Evolutionary conservation across 192 early-diverging fungal species (phyloP).

Genomic region (Coemansia reversa): DNA sequence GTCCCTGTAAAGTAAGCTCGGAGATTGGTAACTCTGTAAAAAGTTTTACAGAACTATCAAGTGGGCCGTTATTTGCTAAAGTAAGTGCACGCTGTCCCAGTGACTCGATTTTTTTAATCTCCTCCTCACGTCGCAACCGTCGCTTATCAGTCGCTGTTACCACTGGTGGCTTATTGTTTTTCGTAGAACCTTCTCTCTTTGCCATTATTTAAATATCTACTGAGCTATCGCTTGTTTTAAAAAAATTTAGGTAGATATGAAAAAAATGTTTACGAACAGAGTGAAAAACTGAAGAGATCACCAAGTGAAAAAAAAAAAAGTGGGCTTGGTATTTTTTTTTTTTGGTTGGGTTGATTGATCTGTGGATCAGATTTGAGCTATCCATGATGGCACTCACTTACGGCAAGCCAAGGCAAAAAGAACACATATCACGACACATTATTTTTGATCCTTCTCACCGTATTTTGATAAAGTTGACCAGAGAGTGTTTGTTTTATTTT

Average conservation of each 20-base stretch:
- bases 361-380: slow-evolving; percentile 5
- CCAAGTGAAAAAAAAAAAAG: background rate
- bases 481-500: background rate
- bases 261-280: background rate
- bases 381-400: background rate
- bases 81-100: slow-evolving; percentile 44
- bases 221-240: background rate
- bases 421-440: too few species aligned
- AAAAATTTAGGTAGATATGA: background rate
- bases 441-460: too few species aligned
- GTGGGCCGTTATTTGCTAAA: slow-evolving; percentile 21
- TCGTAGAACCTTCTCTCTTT: background rate
- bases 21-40: slow-evolving; percentile 49
- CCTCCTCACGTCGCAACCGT: slow-evolving; percentile 32
- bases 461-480: background rate
- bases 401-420: background rate
- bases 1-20: slow-evolving; percentile 60
- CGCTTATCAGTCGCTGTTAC: slow-evolving; percentile 32
- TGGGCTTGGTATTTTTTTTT: slow-evolving; percentile 12
- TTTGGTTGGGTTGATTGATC: background rate
- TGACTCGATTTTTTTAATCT: slow-evolving; percentile 28
- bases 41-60: slow-evolving; percentile 16
- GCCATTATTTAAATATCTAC: background rate
- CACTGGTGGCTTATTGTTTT: slow-evolving; percentile 5
- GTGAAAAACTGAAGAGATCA: background rate